These are phyloP conservation scores for Nothopassalora personata DNA, from an alignment of 2,329 filamentous ascomycete genomes.

Conservation along the genomic window DNA sequence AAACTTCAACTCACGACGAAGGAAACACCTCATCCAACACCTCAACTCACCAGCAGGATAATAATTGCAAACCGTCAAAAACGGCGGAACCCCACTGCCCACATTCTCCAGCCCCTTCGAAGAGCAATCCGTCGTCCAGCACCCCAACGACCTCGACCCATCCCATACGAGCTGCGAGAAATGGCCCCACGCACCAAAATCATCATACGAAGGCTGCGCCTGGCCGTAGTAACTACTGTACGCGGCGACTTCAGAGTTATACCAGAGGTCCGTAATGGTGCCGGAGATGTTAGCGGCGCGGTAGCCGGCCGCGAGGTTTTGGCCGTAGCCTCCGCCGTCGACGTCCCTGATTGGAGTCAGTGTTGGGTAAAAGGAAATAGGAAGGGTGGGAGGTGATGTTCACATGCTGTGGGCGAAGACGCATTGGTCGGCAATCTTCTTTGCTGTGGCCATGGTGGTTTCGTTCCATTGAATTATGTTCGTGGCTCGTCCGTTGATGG, in stretches of 20 bases:
- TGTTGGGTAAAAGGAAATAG: not conserved
- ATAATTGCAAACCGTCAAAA: conserved; percentile 86
- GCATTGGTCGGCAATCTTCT: conserved; percentile 59
- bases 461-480: conserved; percentile 58
- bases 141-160: conserved; percentile 57
- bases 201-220: conserved; percentile 51
- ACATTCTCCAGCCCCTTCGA: conserved; percentile 41
- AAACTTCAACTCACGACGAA: too few relatives aligned
- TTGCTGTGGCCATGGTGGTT: conserved; percentile 58
- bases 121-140: conserved; percentile 52
- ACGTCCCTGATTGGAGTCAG: conserved; percentile 40
- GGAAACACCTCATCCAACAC: too few relatives aligned
- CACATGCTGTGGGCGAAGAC: conserved; percentile 70
- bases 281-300: conserved; percentile 52
- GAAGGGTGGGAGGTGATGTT: conserved; percentile 32
- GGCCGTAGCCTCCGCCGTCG: conserved; percentile 65
- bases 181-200: conserved; percentile 65
- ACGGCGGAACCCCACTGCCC: conserved; percentile 41
- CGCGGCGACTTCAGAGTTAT: conserved; percentile 67
- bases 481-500: not conserved
- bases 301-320: conserved; percentile 75
- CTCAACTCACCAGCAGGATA: conserved; percentile 57
- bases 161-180: conserved; percentile 71
- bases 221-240: conserved; percentile 35
- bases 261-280: conserved; percentile 76